These are phyloP conservation scores for Fraxinus sp. DNA, from an alignment of 305 asterid species.

Conservation along the genomic window DNA sequence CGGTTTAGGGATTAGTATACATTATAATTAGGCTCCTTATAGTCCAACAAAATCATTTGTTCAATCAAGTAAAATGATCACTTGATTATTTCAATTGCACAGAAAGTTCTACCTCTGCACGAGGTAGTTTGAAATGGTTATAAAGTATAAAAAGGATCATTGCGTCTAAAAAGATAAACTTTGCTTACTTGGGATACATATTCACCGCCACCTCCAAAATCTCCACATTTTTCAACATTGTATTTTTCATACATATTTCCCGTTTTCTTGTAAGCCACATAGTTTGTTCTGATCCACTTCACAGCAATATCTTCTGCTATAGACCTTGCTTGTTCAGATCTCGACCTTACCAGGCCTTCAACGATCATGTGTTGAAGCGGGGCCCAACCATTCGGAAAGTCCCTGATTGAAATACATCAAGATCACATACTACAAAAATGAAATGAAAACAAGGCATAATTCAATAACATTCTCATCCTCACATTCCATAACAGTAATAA, in stretches of 20 bases:
- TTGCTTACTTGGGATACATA: slow-evolving; percentile 77
- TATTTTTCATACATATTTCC: slow-evolving; percentile 90
- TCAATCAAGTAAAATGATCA: background rate
- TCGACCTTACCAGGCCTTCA: slow-evolving; percentile 66
- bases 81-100: background rate
- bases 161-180: background rate
- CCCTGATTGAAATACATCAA: slow-evolving; percentile 46
- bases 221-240: slow-evolving; percentile 74
- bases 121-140: background rate
- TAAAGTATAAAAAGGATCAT: background rate
- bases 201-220: slow-evolving; percentile 84
- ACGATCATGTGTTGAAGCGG: slow-evolving; percentile 89
- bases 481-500: background rate
- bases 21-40: background rate
- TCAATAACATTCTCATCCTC: background rate
- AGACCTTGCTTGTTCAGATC: slow-evolving; percentile 44
- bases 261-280: slow-evolving; percentile 56
- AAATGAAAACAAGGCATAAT: background rate
- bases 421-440: background rate
- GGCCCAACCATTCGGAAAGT: slow-evolving; percentile 95
- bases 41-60: background rate
- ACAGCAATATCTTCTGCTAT: slow-evolving; percentile 60
- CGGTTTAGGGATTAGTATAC: background rate
- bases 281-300: slow-evolving; percentile 80
- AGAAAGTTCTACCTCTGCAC: background rate